Percentiles rank a stretch among this genome's conserved stretches.
Conservation (phyloP, 768 basidiomycete species). For the Daedaleopsis sinensis region DNA sequence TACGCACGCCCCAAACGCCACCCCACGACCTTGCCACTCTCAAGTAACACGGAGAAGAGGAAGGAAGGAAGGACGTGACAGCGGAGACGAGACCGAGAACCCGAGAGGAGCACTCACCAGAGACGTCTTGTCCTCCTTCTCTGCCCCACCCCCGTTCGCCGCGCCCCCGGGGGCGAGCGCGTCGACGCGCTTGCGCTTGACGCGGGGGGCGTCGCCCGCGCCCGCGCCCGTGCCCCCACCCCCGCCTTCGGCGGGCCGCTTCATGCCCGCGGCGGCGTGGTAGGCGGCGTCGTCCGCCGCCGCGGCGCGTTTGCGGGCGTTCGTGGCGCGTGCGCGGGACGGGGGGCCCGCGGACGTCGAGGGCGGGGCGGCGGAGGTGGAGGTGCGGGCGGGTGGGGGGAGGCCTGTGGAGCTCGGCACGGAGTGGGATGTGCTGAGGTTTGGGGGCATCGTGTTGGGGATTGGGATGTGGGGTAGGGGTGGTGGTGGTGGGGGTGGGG, state of each 20-base stretch:
- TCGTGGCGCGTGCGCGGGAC: conserved; percentile 10
- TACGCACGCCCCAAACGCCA: too few relatives aligned
- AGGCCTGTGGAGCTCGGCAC: not conserved
- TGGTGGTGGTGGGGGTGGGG: too few relatives aligned
- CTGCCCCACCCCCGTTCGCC: conserved; percentile 8
- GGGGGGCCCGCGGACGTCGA: conserved; percentile 5
- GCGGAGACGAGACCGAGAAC: too few relatives aligned
- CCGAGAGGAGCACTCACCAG: conserved; percentile 25
- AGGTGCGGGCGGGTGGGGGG: conserved; percentile 1
- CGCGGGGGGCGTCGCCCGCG: too few relatives aligned
- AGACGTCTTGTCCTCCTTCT: conserved; percentile 24
- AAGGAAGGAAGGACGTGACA: not conserved
- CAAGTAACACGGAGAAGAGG: too few relatives aligned
- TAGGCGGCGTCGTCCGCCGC: conserved; percentile 72
- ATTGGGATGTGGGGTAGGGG: too few relatives aligned
- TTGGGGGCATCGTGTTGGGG: not conserved
- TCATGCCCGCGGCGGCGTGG: conserved; percentile 47
- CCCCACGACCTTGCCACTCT: not conserved
- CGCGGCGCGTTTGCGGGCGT: conserved; percentile 21
- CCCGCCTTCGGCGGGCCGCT: conserved; percentile 67
- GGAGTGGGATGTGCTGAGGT: conserved; percentile 1
- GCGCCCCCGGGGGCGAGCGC: conserved; percentile 29
- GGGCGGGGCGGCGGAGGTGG: not conserved
- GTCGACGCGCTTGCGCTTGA: conserved; percentile 74
- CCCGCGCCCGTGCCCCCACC: too few relatives aligned